phyloP scores from a whole-genome alignment of 2,329 filamentous ascomycete genomes.

The Epichloe glyceriae region DNA sequence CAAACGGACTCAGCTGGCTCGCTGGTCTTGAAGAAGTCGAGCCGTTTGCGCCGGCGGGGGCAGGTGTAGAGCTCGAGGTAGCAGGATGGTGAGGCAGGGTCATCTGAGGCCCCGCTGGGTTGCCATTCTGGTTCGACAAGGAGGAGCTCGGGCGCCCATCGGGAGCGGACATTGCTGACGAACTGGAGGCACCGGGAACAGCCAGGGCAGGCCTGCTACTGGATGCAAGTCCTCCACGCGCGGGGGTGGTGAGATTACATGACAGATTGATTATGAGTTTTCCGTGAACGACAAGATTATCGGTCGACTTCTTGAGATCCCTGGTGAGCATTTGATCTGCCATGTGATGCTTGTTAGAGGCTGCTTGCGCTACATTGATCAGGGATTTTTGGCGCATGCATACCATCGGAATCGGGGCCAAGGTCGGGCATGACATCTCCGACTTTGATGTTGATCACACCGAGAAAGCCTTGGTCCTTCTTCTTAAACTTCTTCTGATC shows the following conservation, averaged over 20 bases:
- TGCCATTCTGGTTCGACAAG: slow-evolving; percentile 36
- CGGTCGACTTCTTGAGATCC: slow-evolving; percentile 94
- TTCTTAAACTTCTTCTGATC: slow-evolving; percentile 99
- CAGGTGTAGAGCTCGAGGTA: slow-evolving; percentile 28
- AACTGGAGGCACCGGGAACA: slow-evolving; percentile 29
- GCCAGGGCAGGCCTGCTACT: slow-evolving; percentile 34
- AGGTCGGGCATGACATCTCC: slow-evolving; percentile 82
- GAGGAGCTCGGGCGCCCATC: slow-evolving; percentile 40
- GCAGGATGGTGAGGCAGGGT: slow-evolving; percentile 34
- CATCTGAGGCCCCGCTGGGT: slow-evolving; percentile 25
- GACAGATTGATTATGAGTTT: slow-evolving; percentile 96
- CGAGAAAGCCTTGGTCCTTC: slow-evolving; percentile 98
- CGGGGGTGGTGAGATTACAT: slow-evolving; percentile 68
- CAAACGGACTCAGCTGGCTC: slow-evolving; percentile 69
- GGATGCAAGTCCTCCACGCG: slow-evolving; percentile 36
- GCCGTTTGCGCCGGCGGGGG: slow-evolving; percentile 16
- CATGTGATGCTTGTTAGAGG: slow-evolving; percentile 14
- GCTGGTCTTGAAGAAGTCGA: slow-evolving; percentile 18
- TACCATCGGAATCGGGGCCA: slow-evolving; percentile 82
- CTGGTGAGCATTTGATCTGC: slow-evolving; percentile 98
- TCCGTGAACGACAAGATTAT: slow-evolving; percentile 94
- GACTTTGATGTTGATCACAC: slow-evolving; percentile 92
- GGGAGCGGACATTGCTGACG: slow-evolving; percentile 31
- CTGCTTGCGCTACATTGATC: slow-evolving; percentile 9
- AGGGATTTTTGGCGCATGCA: slow-evolving; percentile 14